Conservation (phyloP, 2,329 filamentous ascomycete genomes). For the Hymenoscyphus albidus region DNA sequence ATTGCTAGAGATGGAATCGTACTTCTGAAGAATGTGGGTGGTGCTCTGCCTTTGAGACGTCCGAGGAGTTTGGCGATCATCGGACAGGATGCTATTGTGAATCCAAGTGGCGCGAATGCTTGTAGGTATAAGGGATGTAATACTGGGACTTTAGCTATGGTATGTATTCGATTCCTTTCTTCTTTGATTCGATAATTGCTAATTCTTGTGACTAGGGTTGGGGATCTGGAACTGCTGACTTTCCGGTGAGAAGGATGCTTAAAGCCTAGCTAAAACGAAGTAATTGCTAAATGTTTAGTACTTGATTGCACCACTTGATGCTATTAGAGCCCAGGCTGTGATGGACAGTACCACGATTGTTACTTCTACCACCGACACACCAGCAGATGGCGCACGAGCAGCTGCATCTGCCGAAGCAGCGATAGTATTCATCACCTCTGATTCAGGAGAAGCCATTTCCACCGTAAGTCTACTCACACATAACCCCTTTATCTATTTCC, state of each 20-base stretch:
- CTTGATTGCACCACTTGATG: slow-evolving; percentile 60
- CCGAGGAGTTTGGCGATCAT: slow-evolving; percentile 55
- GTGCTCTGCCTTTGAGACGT: slow-evolving; percentile 53
- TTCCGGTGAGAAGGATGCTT: slow-evolving; percentile 39
- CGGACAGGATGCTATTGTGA: slow-evolving; percentile 58
- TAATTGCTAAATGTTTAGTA: slow-evolving; percentile 38
- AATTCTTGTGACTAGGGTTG: slow-evolving; percentile 16
- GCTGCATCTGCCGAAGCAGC: slow-evolving; percentile 54
- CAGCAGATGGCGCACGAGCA: slow-evolving; percentile 24
- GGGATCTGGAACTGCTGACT: slow-evolving; percentile 58
- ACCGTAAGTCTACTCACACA: slow-evolving; percentile 48
- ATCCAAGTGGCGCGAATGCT: slow-evolving; percentile 58
- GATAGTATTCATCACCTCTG: slow-evolving; percentile 62
- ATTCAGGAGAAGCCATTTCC: slow-evolving; percentile 66
- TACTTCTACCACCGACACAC: slow-evolving; percentile 51
- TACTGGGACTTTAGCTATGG: slow-evolving; percentile 62
- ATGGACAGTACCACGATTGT: slow-evolving; percentile 50
- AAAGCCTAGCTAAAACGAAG: not conserved
- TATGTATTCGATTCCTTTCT: slow-evolving; percentile 39
- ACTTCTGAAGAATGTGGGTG: slow-evolving; percentile 62
- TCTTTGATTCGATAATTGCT: slow-evolving; percentile 1
- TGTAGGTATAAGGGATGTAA: slow-evolving; percentile 60
- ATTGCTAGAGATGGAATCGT: slow-evolving; percentile 56
- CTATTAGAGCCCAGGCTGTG: slow-evolving; percentile 55
- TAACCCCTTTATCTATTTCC: slow-evolving; percentile 50